phyloP scores from a whole-genome alignment of 768 basidiomycete species.

The Grammothele lineata region DNA sequence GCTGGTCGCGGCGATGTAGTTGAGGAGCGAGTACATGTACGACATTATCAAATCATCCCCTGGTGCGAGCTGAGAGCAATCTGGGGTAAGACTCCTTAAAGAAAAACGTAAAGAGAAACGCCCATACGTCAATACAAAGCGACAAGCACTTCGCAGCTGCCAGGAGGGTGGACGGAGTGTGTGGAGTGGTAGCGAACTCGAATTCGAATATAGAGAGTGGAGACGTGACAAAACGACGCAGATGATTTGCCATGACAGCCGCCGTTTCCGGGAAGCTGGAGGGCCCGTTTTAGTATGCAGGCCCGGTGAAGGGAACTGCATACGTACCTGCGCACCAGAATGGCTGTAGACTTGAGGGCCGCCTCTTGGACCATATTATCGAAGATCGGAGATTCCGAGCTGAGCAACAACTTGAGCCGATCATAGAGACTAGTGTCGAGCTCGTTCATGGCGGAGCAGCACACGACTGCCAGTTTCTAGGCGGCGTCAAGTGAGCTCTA shows the following conservation, averaged over 20 bases:
- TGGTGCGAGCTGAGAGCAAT: conserved; percentile 69
- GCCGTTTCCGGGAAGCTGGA: conserved; percentile 80
- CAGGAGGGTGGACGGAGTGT: conserved; percentile 71
- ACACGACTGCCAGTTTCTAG: conserved; percentile 84
- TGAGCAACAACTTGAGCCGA: conserved; percentile 69
- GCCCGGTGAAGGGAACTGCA: background rate
- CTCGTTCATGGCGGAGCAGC: conserved; percentile 66
- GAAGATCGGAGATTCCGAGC: conserved; percentile 73
- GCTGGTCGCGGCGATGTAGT: conserved; percentile 83
- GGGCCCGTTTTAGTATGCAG: no score
- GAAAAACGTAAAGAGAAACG: no score
- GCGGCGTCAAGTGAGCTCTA: no score
- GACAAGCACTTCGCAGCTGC: conserved; percentile 91
- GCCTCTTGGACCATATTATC: conserved; percentile 88
- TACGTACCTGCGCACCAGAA: conserved; percentile 76
- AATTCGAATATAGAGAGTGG: conserved; percentile 87
- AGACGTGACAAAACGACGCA: conserved; percentile 85
- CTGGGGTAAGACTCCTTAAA: no score
- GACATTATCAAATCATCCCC: conserved; percentile 90
- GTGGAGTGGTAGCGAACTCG: conserved; percentile 68
- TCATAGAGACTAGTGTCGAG: conserved; percentile 67
- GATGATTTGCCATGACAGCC: conserved; percentile 63
- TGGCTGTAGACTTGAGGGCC: conserved; percentile 79
- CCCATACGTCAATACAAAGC: conserved; percentile 74
- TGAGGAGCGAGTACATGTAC: conserved; percentile 94